Base-by-base conservation (phyloP, 495 filamentous ascomycete species). In the Articulospora tetracladia region DNA sequence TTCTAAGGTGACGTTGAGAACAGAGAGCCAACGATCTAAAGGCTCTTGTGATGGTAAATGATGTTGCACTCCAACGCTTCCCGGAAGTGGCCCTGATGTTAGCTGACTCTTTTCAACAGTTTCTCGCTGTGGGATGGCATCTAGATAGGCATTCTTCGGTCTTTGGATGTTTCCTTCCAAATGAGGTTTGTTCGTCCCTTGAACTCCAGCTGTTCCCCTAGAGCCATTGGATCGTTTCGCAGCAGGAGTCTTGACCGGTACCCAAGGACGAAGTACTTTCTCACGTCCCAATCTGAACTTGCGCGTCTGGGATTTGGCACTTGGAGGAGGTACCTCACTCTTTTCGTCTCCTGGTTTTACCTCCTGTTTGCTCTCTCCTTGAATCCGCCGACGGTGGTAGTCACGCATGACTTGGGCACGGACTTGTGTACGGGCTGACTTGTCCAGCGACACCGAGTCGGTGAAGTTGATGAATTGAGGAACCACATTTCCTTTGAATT, bases 241-340 rank as follows among this genome's bases (percentile, higher is more conserved):
- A 15, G 17, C 39, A 11, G 39, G 39, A 3, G 11, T 28, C 24
- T 58, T 58, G 46, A 58, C 47, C 10, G 56, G 57, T 8, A 53
- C 57, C 57, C 49, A 53, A 4, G 57, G 48, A 30, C 36, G 24
- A 22, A 59, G 49, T 12, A 27, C 28, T 53, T 59, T 44, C 12
- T 53, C 49, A 13, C 17, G 6, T 15, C 57, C 57, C 17, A 59
- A 32, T 59, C 57, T 59, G 13, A 59, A 58, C 39, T 58, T 58
- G 8, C 26, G 47, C 12, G 56, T 58, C 26, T 58, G 56, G 8
- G 4, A 25, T 51, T 58, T 58, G 7, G 47, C 46, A 58, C 32
- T 58, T 12, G 24, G 47, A n/a, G 27, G 46, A 11, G 22, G 22
- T 2, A 11, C 19, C 12, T 25, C n/a, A 6, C 30, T 32, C 12